A percentile compares a stretch with the other conserved stretches of the same genome.
Evolutionary conservation across 352 stramenopile species (phyloP).

Genomic region (Pythium dissimile): DNA sequence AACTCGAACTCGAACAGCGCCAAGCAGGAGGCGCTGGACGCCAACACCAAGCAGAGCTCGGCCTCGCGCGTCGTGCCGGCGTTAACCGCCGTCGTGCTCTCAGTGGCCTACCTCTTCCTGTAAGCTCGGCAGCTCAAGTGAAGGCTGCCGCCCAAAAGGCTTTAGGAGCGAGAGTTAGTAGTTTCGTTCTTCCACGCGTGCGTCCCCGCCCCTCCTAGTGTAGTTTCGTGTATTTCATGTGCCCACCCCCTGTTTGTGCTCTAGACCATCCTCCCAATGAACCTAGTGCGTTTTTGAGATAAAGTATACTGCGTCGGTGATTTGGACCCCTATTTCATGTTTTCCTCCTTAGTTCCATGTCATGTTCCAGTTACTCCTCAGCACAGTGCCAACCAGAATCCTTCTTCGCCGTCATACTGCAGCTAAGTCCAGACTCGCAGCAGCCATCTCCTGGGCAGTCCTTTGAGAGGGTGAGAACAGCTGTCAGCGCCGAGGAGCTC

Average conservation of each 20-base stretch:
- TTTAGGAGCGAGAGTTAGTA: not conserved
- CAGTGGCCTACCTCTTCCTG: slow-evolving; percentile 40
- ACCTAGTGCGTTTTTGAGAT: slow-evolving; percentile 26
- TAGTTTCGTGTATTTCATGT: not conserved
- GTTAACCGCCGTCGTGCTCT: slow-evolving; percentile 31
- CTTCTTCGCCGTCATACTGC: too few relatives aligned
- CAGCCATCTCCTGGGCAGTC: too few relatives aligned
- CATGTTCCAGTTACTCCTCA: not conserved
- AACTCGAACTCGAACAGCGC: slow-evolving; percentile 7
- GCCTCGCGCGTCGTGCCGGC: slow-evolving; percentile 25
- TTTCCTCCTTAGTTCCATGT: not conserved
- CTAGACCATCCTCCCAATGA: slow-evolving; percentile 22
- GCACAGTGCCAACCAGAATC: too few relatives aligned
- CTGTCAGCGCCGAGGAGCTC: too few relatives aligned
- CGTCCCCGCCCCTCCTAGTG: not conserved
- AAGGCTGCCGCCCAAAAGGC: not conserved
- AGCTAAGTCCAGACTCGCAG: too few relatives aligned
- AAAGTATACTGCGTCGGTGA: slow-evolving; percentile 4
- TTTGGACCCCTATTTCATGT: not conserved
- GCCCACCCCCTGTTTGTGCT: not conserved
- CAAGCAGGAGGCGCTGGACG: slow-evolving; percentile 26
- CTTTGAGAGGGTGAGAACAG: too few relatives aligned
- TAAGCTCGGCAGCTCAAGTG: slow-evolving; percentile 19
- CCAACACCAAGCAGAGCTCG: slow-evolving; percentile 37
- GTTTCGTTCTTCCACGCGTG: too few relatives aligned